Percentiles rank a stretch among this genome's conserved stretches.
Evolutionary conservation across 1,139 yeast species (phyloP).

Genomic region (Geotrichum citri-aurantii): DNA sequence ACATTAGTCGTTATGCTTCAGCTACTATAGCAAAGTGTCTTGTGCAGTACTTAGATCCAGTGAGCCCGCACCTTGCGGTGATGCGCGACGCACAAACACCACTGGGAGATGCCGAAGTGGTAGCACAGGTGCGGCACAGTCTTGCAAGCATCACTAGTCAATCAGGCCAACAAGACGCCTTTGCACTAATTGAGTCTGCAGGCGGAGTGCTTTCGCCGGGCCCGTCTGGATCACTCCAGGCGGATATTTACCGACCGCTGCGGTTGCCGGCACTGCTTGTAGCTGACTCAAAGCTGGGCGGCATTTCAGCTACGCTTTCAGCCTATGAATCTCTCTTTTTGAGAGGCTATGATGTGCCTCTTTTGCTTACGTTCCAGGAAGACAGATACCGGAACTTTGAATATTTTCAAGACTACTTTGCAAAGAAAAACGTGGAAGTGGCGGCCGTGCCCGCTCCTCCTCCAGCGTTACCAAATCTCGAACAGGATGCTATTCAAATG

Average conservation of each 20-base stretch:
- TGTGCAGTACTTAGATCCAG: constrained; percentile 25
- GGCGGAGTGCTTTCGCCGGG: constrained; percentile 31
- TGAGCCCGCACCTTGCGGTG: constrained; percentile 31
- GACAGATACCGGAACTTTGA: constrained; percentile 24
- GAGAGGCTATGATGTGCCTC: constrained; percentile 28
- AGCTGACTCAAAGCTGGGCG: constrained; percentile 29
- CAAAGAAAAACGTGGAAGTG: constrained; percentile 8
- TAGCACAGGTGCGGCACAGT: neutral
- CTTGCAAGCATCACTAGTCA: neutral
- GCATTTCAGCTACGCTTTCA: constrained; percentile 29
- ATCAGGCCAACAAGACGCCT: constrained; percentile 5
- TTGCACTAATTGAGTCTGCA: constrained; percentile 29
- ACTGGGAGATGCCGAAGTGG: constrained; percentile 14
- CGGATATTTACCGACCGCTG: constrained; percentile 28
- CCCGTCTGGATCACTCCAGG: constrained; percentile 26
- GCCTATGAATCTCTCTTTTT: constrained; percentile 27
- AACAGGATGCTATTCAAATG: constrained; percentile 21
- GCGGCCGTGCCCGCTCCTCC: constrained; percentile 18
- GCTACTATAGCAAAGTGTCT: constrained; percentile 20
- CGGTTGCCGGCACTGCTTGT: constrained; percentile 29
- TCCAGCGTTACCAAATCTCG: constrained; percentile 17
- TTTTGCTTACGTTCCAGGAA: constrained; percentile 24
- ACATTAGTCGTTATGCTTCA: constrained; percentile 13
- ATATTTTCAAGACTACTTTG: constrained; percentile 24
- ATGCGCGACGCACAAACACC: constrained; percentile 12